Evolutionary conservation across 106 monocot species (phyloP).

Genomic region (Cymbidium sinense): DNA sequence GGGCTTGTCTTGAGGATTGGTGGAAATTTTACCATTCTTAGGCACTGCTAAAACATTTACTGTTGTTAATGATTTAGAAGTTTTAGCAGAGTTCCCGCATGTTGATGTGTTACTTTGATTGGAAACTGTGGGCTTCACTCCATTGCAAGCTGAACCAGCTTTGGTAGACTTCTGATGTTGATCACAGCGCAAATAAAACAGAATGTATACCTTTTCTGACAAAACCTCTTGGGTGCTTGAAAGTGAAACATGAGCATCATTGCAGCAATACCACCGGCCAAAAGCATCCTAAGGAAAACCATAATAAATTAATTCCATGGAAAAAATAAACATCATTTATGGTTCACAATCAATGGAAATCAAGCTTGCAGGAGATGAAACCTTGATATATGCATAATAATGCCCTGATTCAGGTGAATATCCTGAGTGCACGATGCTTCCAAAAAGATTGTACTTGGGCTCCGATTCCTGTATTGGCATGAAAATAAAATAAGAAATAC

Average conservation of each 20-base stretch:
- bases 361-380: constrained; percentile 9
- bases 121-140: constrained; percentile 26
- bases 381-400: constrained; percentile 98
- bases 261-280: constrained; percentile 94
- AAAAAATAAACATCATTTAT: not conserved
- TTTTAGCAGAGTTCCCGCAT: constrained; percentile 18
- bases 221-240: constrained; percentile 80
- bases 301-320: constrained; percentile 1
- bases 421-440: constrained; percentile 92
- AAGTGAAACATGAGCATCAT: constrained; percentile 83
- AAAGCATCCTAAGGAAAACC: constrained; percentile 57
- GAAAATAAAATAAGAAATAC: not conserved
- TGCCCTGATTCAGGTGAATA: constrained; percentile 90
- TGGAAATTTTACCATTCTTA: constrained; percentile 34
- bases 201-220: constrained; percentile 92
- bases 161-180: constrained; percentile 31
- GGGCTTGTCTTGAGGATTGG: constrained; percentile 34
- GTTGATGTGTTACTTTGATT: constrained; percentile 19
- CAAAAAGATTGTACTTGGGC: constrained; percentile 81
- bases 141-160: constrained; percentile 21
- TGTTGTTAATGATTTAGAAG: constrained; percentile 16
- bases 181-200: constrained; percentile 72
- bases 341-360: constrained; percentile 4
- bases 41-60: constrained; percentile 15
- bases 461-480: constrained; percentile 58